Conservation (phyloP, 2,329 filamentous ascomycete species). For the Intubia oerlemansii region DNA sequence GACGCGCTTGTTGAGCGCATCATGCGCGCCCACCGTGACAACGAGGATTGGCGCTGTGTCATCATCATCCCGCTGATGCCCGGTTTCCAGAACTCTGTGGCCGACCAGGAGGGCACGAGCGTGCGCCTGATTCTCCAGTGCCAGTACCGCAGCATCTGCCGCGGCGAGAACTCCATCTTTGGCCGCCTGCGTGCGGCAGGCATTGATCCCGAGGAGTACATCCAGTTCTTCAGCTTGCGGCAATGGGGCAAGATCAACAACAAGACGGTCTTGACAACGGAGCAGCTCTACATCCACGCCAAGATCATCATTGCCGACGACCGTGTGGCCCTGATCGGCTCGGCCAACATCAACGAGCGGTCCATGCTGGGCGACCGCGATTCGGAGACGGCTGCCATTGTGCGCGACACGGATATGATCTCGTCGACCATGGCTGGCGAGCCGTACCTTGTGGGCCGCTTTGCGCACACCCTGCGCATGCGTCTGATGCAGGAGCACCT, state of each 20-base stretch:
- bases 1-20: constrained; percentile 88
- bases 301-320: constrained; percentile 96
- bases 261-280: constrained; percentile 66
- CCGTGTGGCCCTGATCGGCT: constrained; percentile 79
- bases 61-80: constrained; percentile 90
- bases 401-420: constrained; percentile 84
- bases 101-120: constrained; percentile 82
- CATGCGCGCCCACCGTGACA: constrained; percentile 59
- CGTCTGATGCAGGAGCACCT: constrained; percentile 93
- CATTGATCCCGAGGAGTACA: constrained; percentile 87
- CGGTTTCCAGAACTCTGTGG: constrained; percentile 95
- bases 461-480: constrained; percentile 80
- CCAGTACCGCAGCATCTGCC: constrained; percentile 88
- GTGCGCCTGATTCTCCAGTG: constrained; percentile 92
- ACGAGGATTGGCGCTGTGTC: constrained; percentile 76
- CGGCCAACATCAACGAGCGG: constrained; percentile 95
- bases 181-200: constrained; percentile 56
- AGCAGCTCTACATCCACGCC: constrained; percentile 95
- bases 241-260: constrained; percentile 83
- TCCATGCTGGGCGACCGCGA: constrained; percentile 86
- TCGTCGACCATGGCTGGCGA: constrained; percentile 78
- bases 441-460: constrained; percentile 76
- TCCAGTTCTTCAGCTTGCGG: constrained; percentile 81
- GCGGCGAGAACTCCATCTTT: constrained; percentile 82
- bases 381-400: constrained; percentile 75